Evolutionary conservation across 768 basidiomycete species (phyloP).

Genomic region (Phaffia australis): DNA sequence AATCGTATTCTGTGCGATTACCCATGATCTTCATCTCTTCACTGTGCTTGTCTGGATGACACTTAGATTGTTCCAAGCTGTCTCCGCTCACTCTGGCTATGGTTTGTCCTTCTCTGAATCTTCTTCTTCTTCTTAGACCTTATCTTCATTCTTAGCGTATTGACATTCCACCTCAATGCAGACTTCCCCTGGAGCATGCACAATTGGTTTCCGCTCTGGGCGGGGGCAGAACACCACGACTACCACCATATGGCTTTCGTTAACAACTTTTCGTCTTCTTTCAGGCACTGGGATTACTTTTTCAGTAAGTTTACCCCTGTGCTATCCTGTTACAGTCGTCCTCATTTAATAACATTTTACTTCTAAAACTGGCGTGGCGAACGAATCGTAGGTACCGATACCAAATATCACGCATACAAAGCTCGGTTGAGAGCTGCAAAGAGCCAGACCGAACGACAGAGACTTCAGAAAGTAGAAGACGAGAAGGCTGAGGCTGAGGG

Average conservation of each 20-base stretch:
- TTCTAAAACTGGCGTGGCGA: background rate
- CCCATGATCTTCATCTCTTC: conserved; percentile 17
- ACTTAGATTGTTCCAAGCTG: conserved; percentile 18
- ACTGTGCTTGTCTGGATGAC: conserved; percentile 22
- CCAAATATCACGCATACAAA: conserved; percentile 18
- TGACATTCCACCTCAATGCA: no score
- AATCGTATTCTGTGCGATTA: conserved; percentile 8
- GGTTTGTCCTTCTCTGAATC: background rate
- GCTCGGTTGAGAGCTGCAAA: conserved; percentile 1
- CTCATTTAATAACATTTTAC: background rate
- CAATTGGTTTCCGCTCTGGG: conserved; percentile 17
- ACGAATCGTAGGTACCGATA: conserved; percentile 6
- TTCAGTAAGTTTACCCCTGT: background rate
- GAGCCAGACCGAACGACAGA: background rate
- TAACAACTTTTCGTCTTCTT: conserved; percentile 17
- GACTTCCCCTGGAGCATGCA: conserved; percentile 19
- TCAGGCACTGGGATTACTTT: conserved; percentile 20
- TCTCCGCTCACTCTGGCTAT: conserved; percentile 20
- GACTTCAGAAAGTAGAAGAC: conserved; percentile 11
- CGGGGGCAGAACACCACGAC: conserved; percentile 25
- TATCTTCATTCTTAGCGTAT: background rate
- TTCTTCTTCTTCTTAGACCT: background rate
- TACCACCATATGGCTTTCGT: conserved; percentile 21
- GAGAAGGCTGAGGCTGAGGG: conserved; percentile 13
- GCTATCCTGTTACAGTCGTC: background rate